phyloP scores from a whole-genome alignment of 805 yeast genomes.

The Ogataea methanolica region DNA sequence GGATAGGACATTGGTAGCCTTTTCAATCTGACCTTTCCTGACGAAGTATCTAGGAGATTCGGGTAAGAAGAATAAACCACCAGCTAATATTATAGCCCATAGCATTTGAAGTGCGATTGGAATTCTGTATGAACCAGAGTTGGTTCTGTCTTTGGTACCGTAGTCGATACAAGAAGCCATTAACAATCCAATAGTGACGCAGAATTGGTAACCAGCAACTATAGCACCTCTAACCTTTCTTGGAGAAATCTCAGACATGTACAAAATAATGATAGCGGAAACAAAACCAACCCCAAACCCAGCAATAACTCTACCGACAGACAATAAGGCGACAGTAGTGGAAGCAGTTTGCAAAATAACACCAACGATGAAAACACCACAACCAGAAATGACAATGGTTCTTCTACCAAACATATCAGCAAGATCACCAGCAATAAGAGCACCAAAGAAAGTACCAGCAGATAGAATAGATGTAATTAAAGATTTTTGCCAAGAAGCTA shows the following conservation, averaged over 20 bases:
- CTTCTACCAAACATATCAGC: constrained; percentile 41
- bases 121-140: constrained; percentile 28
- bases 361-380: constrained; percentile 31
- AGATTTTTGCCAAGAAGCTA: constrained; percentile 30
- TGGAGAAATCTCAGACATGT: constrained; percentile 32
- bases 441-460: constrained; percentile 68
- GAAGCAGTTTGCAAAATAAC: constrained; percentile 25
- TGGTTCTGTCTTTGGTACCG: constrained; percentile 31
- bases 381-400: constrained; percentile 33
- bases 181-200: constrained; percentile 25
- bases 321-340: constrained; percentile 21
- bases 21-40: constrained; percentile 34
- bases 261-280: constrained; percentile 33
- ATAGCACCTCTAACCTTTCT: constrained; percentile 29
- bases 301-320: constrained; percentile 31
- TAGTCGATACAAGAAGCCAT: constrained; percentile 35
- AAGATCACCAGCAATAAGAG: constrained; percentile 51
- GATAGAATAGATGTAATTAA: constrained; percentile 71
- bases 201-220: constrained; percentile 28
- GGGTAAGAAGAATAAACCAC: constrained; percentile 24
- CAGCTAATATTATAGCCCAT: constrained; percentile 15
- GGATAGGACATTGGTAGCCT: constrained; percentile 39
- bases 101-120: constrained; percentile 33
- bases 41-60: constrained; percentile 43
- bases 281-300: constrained; percentile 35